These are phyloP conservation scores for Pythium folliculosum DNA, from an alignment of 352 stramenopile species.

Conservation along the genomic window DNA sequence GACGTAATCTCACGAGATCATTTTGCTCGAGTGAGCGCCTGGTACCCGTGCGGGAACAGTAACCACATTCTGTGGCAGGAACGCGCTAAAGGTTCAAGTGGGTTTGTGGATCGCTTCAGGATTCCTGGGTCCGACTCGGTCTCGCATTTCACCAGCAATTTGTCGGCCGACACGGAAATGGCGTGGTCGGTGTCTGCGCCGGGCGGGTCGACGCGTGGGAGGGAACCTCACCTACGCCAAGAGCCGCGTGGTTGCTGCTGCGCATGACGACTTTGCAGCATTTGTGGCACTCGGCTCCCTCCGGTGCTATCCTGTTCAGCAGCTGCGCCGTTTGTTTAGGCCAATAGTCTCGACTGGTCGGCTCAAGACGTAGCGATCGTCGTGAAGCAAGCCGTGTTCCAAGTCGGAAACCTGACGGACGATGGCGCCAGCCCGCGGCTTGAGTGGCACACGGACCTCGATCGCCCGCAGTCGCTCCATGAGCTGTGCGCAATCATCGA, in stretches of 20 bases:
- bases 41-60: not conserved
- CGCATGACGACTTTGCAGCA: constrained; percentile 5
- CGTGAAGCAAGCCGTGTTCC: constrained; percentile 10
- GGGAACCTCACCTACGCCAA: constrained; percentile 15
- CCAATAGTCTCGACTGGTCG: constrained; percentile 12
- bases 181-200: constrained; percentile 3
- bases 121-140: not conserved
- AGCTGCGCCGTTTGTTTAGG: constrained; percentile 13
- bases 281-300: constrained; percentile 3
- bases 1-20: not conserved
- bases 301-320: constrained; percentile 5
- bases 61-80: constrained; percentile 1
- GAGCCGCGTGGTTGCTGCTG: not conserved
- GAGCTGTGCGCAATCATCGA: not conserved
- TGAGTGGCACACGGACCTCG: constrained; percentile 11
- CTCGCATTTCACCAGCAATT: not conserved
- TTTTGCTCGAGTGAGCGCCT: not conserved
- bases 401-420: constrained; percentile 7
- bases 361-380: not conserved
- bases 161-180: not conserved
- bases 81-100: no score
- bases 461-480: not conserved
- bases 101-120: constrained; percentile 11
- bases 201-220: not conserved
- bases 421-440: not conserved